Evolutionary conservation across 148 eudicot species (phyloP).

Genomic region (Cornus controversa): DNA sequence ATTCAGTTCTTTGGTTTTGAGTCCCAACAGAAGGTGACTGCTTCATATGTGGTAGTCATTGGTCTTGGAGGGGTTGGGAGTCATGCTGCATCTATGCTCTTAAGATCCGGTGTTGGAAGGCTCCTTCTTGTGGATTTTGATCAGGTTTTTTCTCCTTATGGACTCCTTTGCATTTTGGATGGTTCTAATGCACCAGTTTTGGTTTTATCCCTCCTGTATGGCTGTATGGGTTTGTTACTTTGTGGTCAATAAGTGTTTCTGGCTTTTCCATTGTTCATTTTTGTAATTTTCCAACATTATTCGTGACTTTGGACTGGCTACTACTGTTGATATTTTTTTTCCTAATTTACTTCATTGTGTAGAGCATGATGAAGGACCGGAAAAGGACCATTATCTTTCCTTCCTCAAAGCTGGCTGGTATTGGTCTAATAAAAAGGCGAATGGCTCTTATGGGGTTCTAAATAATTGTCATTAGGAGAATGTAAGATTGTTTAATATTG

Average conservation of each 20-base stretch:
- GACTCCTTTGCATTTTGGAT: background rate
- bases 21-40: conserved; percentile 68
- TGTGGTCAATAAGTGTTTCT: background rate
- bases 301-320: background rate
- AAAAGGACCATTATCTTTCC: no score
- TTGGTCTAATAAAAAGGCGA: no score
- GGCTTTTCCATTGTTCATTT: background rate
- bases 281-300: background rate
- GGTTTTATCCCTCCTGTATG: background rate
- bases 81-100: conserved; percentile 97
- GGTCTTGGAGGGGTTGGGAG: conserved; percentile 99
- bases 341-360: background rate
- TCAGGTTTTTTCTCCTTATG: conserved; percentile 56
- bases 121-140: conserved; percentile 96
- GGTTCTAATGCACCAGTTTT: background rate
- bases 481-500: no score
- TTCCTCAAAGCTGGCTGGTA: no score
- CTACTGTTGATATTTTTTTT: background rate
- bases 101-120: conserved; percentile 94
- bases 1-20: conserved; percentile 92
- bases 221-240: background rate
- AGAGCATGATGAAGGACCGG: no score
- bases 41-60: conserved; percentile 87
- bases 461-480: no score
- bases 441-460: no score